A percentile compares a stretch with the other conserved stretches of the same genome.
Conservation (phyloP, 805 yeast species). For the Schwanniomyces occidentalis region DNA sequence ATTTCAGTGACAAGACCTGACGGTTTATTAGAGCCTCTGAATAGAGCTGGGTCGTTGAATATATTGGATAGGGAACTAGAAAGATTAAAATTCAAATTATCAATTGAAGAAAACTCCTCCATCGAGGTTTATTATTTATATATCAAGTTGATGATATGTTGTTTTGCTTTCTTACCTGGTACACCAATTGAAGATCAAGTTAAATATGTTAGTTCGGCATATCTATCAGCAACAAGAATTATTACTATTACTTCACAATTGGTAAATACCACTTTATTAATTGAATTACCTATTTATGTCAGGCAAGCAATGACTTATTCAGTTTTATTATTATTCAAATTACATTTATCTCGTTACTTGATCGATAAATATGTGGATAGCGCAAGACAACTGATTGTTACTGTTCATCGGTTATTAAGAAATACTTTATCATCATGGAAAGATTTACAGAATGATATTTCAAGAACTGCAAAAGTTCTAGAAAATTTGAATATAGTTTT, state of each 20-base stretch:
- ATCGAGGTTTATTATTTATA: slow-evolving; percentile 80
- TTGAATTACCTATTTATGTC: slow-evolving; percentile 82
- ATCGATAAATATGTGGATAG: slow-evolving; percentile 78
- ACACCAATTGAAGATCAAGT: slow-evolving; percentile 87
- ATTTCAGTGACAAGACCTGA: slow-evolving; percentile 82
- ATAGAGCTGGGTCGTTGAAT: slow-evolving; percentile 78
- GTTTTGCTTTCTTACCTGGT: slow-evolving; percentile 89
- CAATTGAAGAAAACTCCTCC: slow-evolving; percentile 61
- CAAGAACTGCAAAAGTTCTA: slow-evolving; percentile 86
- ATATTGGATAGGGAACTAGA: slow-evolving; percentile 78
- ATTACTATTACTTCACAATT: slow-evolving; percentile 75
- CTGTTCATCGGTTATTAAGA: slow-evolving; percentile 84
- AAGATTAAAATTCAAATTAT: slow-evolving; percentile 62
- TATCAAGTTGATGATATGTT: slow-evolving; percentile 76
- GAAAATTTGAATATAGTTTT: slow-evolving; percentile 87
- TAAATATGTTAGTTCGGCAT: slow-evolving; percentile 78
- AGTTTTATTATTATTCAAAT: slow-evolving; percentile 73
- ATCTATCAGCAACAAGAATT: slow-evolving; percentile 75
- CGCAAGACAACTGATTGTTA: slow-evolving; percentile 89
- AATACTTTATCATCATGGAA: slow-evolving; percentile 92
- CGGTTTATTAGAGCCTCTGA: slow-evolving; percentile 81
- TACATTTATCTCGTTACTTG: slow-evolving; percentile 75
- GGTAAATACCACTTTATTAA: slow-evolving; percentile 65
- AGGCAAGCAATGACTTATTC: slow-evolving; percentile 85
- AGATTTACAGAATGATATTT: slow-evolving; percentile 83